Percentiles rank a stretch among this genome's conserved stretches.
Conservation (phyloP, 768 basidiomycete species). For the Pisolithus marmoratus region DNA sequence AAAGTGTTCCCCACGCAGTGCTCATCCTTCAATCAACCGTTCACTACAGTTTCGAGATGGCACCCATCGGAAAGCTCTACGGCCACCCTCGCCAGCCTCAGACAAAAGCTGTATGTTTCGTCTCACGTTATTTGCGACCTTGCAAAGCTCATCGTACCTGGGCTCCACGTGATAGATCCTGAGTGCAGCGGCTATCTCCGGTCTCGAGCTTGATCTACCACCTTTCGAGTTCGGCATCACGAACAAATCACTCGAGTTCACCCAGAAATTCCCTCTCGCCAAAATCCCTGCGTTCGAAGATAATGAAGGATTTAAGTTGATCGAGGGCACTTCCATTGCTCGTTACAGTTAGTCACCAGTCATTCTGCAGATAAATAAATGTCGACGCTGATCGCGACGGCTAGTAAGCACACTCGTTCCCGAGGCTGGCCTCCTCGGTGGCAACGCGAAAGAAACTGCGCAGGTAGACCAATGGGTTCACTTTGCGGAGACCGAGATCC, state of each 20-base stretch:
- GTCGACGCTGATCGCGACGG: neutral
- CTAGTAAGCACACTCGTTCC: slow-evolving; percentile 12
- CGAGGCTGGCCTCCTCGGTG: slow-evolving; percentile 10
- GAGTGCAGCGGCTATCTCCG: slow-evolving; percentile 16
- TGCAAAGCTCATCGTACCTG: neutral
- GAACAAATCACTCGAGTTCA: slow-evolving; percentile 11
- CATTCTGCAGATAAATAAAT: neutral
- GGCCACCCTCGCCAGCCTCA: slow-evolving; percentile 8
- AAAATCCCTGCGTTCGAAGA: slow-evolving; percentile 17
- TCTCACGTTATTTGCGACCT: neutral
- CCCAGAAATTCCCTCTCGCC: slow-evolving; percentile 10
- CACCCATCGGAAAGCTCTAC: slow-evolving; percentile 14
- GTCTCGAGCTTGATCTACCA: slow-evolving; percentile 5
- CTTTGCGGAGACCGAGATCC: slow-evolving; percentile 15
- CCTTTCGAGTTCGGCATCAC: slow-evolving; percentile 1
- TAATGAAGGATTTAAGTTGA: slow-evolving; percentile 12
- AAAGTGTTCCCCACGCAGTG: too few species aligned
- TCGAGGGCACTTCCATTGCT: slow-evolving; percentile 12
- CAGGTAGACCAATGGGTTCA: slow-evolving; percentile 18
- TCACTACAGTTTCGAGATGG: slow-evolving; percentile 5
- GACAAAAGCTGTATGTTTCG: slow-evolving; percentile 10
- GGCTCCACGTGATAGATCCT: slow-evolving; percentile 8
- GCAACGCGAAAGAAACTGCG: slow-evolving; percentile 3
- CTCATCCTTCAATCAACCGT: too few species aligned
- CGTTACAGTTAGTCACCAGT: slow-evolving; percentile 6